Evolutionary conservation across 139 green algal genomes (phyloP), one percentile per base, ranked within the genome.

Genomic region (Chlorella ohadii): DNA sequence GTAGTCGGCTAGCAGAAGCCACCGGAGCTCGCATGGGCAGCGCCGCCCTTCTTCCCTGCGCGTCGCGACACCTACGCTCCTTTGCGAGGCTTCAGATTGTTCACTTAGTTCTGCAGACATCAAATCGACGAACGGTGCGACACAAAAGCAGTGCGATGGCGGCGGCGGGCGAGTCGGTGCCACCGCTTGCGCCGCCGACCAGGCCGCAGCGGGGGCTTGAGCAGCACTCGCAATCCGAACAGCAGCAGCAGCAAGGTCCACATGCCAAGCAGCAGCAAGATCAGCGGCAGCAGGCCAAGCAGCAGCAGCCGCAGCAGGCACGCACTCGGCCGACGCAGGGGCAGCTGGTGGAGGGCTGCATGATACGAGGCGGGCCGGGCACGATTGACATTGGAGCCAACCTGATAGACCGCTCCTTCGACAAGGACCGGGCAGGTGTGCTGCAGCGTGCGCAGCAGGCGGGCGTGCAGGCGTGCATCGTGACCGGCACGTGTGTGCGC

Each of bases 371-470:
- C 3, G 41, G 68, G 39, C 31, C 70, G 6, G 2, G 81, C 74
- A 64, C 93, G 0, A 85, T 95, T 2, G 93, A 96, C 76, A 92
- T 96, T 22, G 93, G 92, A 1, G 80, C 91, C 5, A 96, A 96
- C 72, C 70, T 96, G 13, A 73, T 90, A 1, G 92, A 94, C 63
- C 28, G 61, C 1, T 84, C 83, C 0, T 95, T 93, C 82, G 89
- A 93, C n/a, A 91, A 90, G 84, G 93, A 96, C 79, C 71, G 90
- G 0, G 75, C 34, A 0, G 87, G 88, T 0, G 91, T 96, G 3
- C 82, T 96, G 41, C 34, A 78, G 22, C 84, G 93, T 0, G 91
- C 93, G 0, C 12, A 28, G 0, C 59, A 56, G 9, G 87, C 89
- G 11, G 89, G 91, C n/a, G 84, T 94, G 28, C 63, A 7, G 4